A percentile compares a stretch with the other conserved stretches of the same genome.
Evolutionary conservation across 306 rosid species (phyloP).

Genomic region (Cyamopsis tetragonoloba): DNA sequence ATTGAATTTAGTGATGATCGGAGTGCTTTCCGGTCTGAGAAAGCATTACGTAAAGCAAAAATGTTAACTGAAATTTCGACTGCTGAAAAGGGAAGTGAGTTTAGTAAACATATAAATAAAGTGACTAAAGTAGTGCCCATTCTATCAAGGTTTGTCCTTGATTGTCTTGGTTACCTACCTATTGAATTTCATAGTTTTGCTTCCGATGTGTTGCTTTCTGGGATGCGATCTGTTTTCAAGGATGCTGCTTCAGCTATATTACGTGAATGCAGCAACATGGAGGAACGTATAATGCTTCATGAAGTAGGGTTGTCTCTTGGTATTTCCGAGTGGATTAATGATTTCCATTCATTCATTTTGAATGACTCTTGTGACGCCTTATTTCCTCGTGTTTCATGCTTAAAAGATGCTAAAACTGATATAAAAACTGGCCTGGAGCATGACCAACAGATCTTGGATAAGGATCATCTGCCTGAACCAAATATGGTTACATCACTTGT

Average conservation of each 20-base stretch:
- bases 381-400: slow-evolving; percentile 32
- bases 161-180: slow-evolving; percentile 70
- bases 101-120: slow-evolving; percentile 36
- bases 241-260: slow-evolving; percentile 73
- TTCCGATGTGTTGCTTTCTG: slow-evolving; percentile 71
- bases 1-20: slow-evolving; percentile 31
- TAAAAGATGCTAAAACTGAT: slow-evolving; percentile 31
- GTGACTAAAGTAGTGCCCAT: slow-evolving; percentile 40
- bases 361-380: slow-evolving; percentile 21
- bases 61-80: slow-evolving; percentile 24
- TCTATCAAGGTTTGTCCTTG: slow-evolving; percentile 67
- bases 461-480: slow-evolving; percentile 39
- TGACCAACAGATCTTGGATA: slow-evolving; percentile 28
- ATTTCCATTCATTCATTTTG: slow-evolving; percentile 53
- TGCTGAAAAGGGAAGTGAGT: slow-evolving; percentile 36
- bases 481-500: slow-evolving; percentile 20
- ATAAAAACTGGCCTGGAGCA: slow-evolving; percentile 20
- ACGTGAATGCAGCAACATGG: slow-evolving; percentile 56
- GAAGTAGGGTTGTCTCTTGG: slow-evolving; percentile 81
- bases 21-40: slow-evolving; percentile 35
- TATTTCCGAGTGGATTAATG: slow-evolving; percentile 74
- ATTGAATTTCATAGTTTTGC: slow-evolving; percentile 64
- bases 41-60: slow-evolving; percentile 31
- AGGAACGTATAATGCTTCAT: slow-evolving; percentile 82
- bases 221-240: slow-evolving; percentile 67